These are phyloP conservation scores for Coemansia sp. DNA, from an alignment of 192 early-diverging fungal genomes.

Conservation along the genomic window DNA sequence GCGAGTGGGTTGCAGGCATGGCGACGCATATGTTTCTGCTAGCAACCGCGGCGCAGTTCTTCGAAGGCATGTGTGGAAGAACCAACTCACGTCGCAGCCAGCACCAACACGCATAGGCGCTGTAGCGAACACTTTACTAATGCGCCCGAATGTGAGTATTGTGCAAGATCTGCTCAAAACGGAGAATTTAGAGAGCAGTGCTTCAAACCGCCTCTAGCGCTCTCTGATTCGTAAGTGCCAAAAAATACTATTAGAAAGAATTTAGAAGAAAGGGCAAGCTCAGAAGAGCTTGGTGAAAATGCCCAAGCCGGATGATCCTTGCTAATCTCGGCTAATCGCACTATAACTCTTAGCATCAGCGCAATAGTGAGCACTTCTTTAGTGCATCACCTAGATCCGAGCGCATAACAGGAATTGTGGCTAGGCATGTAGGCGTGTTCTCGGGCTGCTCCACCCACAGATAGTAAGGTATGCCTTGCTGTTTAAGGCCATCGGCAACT, in stretches of 20 bases:
- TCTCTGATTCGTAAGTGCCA: background rate
- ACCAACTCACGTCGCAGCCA: slow-evolving; percentile 3
- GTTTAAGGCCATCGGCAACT: slow-evolving; percentile 56
- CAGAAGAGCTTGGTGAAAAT: background rate
- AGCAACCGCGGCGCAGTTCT: background rate
- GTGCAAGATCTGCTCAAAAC: background rate
- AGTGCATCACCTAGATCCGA: slow-evolving; percentile 52
- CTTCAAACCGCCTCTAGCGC: background rate
- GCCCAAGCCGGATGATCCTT: background rate
- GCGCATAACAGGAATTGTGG: slow-evolving; percentile 64
- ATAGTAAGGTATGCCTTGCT: slow-evolving; percentile 59
- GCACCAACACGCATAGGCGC: slow-evolving; percentile 7
- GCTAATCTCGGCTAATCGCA: background rate
- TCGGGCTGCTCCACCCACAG: slow-evolving; percentile 79
- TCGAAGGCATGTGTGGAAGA: background rate
- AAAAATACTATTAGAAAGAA: background rate
- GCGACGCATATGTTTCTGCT: background rate
- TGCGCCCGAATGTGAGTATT: background rate
- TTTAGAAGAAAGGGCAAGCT: background rate
- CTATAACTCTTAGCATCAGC: slow-evolving; percentile 5
- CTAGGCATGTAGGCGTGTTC: slow-evolving; percentile 69
- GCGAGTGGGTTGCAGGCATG: background rate
- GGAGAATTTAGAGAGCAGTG: background rate
- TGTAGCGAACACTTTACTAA: background rate
- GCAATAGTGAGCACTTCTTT: slow-evolving; percentile 48